These are phyloP conservation scores for Cladosporium sp. DNA, from an alignment of 2,329 filamentous ascomycete genomes.

Conservation along the genomic window DNA sequence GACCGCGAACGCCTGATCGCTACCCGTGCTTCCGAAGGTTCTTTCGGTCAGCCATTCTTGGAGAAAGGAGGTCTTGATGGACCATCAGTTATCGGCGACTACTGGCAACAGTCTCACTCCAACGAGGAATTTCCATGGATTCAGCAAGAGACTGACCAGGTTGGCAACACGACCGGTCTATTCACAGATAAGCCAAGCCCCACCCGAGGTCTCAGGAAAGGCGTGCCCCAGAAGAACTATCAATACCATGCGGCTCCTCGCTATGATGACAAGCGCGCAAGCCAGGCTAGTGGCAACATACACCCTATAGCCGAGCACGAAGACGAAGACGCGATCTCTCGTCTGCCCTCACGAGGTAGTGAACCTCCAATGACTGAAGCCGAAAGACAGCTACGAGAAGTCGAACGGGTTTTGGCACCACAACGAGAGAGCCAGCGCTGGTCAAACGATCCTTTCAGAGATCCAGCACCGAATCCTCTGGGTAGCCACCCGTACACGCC, in stretches of 20 bases:
- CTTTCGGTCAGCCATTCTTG: conserved; percentile 46
- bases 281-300: conserved; percentile 51
- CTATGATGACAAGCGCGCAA: conserved; percentile 48
- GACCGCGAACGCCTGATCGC: conserved; percentile 53
- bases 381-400: conserved; percentile 19
- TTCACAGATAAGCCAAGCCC: conserved; percentile 47
- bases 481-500: conserved; percentile 32
- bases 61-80: conserved; percentile 30
- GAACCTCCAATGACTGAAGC: conserved; percentile 13
- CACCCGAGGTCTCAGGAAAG: conserved; percentile 44
- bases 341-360: not conserved
- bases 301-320: conserved; percentile 62
- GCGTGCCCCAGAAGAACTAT: conserved; percentile 34
- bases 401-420: conserved; percentile 18
- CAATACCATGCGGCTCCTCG: conserved; percentile 35
- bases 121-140: conserved; percentile 13
- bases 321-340: conserved; percentile 46
- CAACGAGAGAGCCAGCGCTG: conserved; percentile 10
- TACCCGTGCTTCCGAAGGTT: conserved; percentile 27
- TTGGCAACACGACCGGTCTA: conserved; percentile 37
- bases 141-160: conserved; percentile 27
- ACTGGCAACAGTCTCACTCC: conserved; percentile 13
- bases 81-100: conserved; percentile 34
- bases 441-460: conserved; percentile 25
- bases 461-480: conserved; percentile 35